Evolutionary conservation across 306 rosid species (phyloP).

Genomic region (Glycine latifolia): DNA sequence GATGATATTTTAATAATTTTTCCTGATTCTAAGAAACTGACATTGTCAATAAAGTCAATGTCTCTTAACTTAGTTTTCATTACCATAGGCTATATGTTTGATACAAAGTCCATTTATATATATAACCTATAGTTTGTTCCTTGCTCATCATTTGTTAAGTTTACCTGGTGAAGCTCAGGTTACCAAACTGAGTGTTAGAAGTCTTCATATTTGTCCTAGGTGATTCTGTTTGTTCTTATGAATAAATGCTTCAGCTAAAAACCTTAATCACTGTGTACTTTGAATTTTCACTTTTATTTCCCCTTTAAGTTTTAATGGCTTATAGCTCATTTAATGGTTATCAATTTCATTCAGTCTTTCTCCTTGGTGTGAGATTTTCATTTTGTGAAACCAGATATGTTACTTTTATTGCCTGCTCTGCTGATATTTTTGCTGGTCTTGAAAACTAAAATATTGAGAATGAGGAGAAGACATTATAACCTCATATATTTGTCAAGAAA

Average conservation of each 20-base stretch:
- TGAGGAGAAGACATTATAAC: background rate
- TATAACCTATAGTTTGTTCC: conserved; percentile 9
- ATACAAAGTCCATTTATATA: background rate
- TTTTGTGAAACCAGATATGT: background rate
- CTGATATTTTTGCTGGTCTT: conserved; percentile 6
- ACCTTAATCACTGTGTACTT: background rate
- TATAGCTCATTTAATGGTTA: background rate
- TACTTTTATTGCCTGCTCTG: background rate
- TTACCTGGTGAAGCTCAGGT: conserved; percentile 1
- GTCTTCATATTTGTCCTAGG: conserved; percentile 2
- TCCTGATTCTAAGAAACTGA: background rate
- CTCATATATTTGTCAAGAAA: background rate
- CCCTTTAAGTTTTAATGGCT: background rate
- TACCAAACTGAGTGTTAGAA: background rate
- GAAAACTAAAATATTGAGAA: conserved; percentile 6
- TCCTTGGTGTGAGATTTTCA: conserved; percentile 6
- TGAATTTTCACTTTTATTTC: conserved; percentile 11
- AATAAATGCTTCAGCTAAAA: conserved; percentile 7
- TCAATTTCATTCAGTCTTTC: background rate
- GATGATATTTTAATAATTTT: background rate
- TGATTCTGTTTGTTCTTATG: conserved; percentile 28
- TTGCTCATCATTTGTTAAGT: background rate
- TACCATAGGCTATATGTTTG: background rate
- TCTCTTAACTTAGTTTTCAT: background rate
- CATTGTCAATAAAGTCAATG: background rate